Evolutionary conservation across 805 yeast species (phyloP).

Genomic region (Ogataea ramenticola): DNA sequence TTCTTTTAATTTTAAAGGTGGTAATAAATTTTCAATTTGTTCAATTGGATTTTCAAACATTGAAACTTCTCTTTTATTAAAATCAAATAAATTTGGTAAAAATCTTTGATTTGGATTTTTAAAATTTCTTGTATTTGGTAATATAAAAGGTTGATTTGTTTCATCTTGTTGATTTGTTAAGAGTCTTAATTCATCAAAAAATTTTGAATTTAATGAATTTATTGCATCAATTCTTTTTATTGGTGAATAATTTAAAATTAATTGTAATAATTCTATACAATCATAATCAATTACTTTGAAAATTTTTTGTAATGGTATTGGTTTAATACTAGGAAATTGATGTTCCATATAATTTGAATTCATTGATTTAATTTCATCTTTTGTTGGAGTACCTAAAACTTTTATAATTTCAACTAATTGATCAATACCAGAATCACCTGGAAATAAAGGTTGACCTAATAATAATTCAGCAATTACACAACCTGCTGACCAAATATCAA

Average conservation of each 20-base stretch:
- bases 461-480: constrained; percentile 97
- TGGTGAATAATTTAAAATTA: constrained; percentile 65
- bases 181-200: constrained; percentile 47
- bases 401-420: constrained; percentile 95
- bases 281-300: constrained; percentile 50
- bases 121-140: constrained; percentile 31
- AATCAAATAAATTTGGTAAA: constrained; percentile 34
- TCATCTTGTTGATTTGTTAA: constrained; percentile 9
- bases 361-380: constrained; percentile 89
- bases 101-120: constrained; percentile 6
- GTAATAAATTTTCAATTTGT: constrained; percentile 27
- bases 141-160: constrained; percentile 3
- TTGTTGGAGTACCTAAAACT: constrained; percentile 90
- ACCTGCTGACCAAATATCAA: constrained; percentile 96
- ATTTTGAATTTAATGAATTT: constrained; percentile 42
- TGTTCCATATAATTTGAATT: constrained; percentile 97
- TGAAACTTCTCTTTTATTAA: constrained; percentile 43
- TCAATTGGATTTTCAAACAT: constrained; percentile 15
- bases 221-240: constrained; percentile 52
- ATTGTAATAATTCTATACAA: constrained; percentile 48
- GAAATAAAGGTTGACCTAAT: constrained; percentile 93
- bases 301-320: constrained; percentile 63
- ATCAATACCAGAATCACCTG: constrained; percentile 97
- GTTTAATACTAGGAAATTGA: constrained; percentile 81
- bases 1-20: constrained; percentile 14